Percentiles rank a stretch among this genome's conserved stretches.
Conservation (phyloP, 495 filamentous ascomycete genomes). For the Penicillium psychrofluorescens region DNA sequence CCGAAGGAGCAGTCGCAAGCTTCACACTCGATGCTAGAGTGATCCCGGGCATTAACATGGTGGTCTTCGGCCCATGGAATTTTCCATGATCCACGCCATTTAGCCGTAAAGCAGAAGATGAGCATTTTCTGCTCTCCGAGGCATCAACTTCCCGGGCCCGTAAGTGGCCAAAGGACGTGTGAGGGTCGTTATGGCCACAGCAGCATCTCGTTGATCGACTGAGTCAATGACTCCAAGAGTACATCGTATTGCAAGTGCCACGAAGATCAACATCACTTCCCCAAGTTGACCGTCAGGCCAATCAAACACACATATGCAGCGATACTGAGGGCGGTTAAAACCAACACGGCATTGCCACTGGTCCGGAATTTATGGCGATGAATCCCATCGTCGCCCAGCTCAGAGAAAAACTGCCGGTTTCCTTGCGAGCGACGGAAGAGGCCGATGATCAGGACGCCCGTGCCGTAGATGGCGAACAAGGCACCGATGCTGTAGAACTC, state of each 20-base stretch:
- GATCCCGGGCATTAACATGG: no score
- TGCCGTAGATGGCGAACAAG: constrained; percentile 84
- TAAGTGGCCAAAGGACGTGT: no score
- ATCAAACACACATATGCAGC: constrained; percentile 75
- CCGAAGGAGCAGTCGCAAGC: no score
- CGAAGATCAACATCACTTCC: constrained; percentile 11
- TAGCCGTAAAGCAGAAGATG: no score
- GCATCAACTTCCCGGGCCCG: no score
- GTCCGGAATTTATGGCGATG: constrained; percentile 77
- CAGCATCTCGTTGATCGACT: no score
- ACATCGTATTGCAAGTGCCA: not conserved
- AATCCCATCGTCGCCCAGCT: constrained; percentile 60
- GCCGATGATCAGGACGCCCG: constrained; percentile 71
- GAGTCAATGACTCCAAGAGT: not conserved
- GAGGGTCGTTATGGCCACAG: no score
- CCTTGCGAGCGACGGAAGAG: constrained; percentile 80
- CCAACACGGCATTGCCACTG: constrained; percentile 69
- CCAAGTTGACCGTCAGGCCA: constrained; percentile 60
- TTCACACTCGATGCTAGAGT: no score
- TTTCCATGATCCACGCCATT: no score
- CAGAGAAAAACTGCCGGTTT: constrained; percentile 87
- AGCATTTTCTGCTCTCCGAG: no score
- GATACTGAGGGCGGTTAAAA: constrained; percentile 74
- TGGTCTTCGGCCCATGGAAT: no score
- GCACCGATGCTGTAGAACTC: constrained; percentile 94